Base-by-base conservation (phyloP, 495 filamentous ascomycete species). In the Poronia punctata region DNA sequence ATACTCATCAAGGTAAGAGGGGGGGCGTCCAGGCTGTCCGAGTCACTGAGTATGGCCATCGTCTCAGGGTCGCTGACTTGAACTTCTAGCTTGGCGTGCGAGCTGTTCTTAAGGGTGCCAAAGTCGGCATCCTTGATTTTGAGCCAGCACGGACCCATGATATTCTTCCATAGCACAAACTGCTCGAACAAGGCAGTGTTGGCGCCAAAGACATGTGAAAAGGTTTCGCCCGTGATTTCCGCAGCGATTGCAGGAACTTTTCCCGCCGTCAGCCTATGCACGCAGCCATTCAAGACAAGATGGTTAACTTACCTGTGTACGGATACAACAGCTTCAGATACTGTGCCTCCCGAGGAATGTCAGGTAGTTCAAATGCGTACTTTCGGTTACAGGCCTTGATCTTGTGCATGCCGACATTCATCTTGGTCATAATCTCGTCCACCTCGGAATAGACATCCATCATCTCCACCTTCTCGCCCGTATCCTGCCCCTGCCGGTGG, bases 131-230 rank as follows among this genome's bases (percentile, higher is more conserved):
- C 83, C 45, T 86, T 74, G 41, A 98, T 88, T 54, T 78, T 84
- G 12, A 98, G 72, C 92, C 92, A 98, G 65, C 93, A 98, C 8
- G 92, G 92, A 0, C 92, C 92, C 88, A 94, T 97, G 43, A 98
- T 84, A 47, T 90, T 88, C 62, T 93, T 95, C 85, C 88, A 96
- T 9, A 98, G 73, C 10, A 96, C 93, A 53, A 98, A 98, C 53
- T 98, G 92, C 53, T 98, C 92, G 48, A 98, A 98, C 1, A 97
- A 69, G 2, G 86, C 79, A 0, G 92, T 98, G 55, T 93, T 95
- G 30, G 86, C 83, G 29, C 92, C 93, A 46, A 98, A 98, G 28
- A 94, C 87, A 35, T 85, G 82, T 3, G 93, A 97, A 57, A 88
- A 98, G 0, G 93, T 96, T 57, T 94, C 82, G 14, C 93, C 92